Evolutionary conservation across 1,284 basidiomycete genomes (phyloP).

Genomic region (Boletus semigastroideus): DNA sequence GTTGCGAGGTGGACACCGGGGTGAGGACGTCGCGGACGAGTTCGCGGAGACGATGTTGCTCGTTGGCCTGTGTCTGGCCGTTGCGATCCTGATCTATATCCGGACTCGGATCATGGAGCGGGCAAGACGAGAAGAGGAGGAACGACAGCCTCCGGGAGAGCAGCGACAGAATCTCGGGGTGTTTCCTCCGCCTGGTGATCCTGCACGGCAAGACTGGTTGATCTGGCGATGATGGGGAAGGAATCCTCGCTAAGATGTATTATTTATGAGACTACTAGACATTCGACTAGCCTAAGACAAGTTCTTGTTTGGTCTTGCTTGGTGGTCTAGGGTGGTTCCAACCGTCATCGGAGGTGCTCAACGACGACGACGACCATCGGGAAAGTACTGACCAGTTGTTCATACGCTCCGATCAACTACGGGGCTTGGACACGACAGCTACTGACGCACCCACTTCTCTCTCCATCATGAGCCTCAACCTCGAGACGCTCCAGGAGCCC

Average conservation of each 20-base stretch:
- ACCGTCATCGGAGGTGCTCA: conserved; percentile 11
- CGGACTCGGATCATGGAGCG: conserved; percentile 70
- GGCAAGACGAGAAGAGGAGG: conserved; percentile 53
- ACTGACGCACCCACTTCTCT: background rate
- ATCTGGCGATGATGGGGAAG: conserved; percentile 40
- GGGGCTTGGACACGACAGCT: background rate
- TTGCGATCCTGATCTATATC: conserved; percentile 68
- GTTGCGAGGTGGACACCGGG: conserved; percentile 56
- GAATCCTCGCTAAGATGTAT: background rate
- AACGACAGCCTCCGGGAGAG: conserved; percentile 21
- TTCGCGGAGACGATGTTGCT: conserved; percentile 73
- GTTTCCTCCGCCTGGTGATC: conserved; percentile 64
- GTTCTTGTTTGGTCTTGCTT: conserved; percentile 29
- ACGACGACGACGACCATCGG: conserved; percentile 12
- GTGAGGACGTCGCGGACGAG: conserved; percentile 60
- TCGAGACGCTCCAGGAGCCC: conserved; percentile 51
- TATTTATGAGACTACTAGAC: conserved; percentile 1
- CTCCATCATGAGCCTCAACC: conserved; percentile 37
- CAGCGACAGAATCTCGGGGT: conserved; percentile 38
- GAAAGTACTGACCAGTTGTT: background rate
- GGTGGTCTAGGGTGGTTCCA: conserved; percentile 3
- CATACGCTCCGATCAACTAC: background rate
- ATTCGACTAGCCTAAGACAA: too few relatives aligned
- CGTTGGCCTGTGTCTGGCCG: conserved; percentile 60
- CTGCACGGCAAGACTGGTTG: conserved; percentile 65